phyloP scores from a whole-genome alignment of 805 yeast species.

The Pichia scutulata region DNA sequence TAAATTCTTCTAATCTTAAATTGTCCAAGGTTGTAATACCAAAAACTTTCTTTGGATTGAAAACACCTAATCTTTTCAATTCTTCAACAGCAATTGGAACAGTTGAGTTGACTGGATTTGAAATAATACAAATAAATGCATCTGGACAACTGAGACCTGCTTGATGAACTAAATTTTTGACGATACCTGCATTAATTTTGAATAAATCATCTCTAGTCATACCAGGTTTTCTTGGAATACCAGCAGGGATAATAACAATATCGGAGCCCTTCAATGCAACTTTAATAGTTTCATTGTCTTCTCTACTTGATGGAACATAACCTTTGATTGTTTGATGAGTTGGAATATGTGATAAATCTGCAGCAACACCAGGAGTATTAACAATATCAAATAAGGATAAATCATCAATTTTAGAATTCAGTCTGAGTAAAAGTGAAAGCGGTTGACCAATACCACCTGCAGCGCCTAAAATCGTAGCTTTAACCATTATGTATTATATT shows the following conservation, averaged over 20 bases:
- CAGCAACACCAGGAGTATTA: constrained; percentile 79
- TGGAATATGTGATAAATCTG: constrained; percentile 78
- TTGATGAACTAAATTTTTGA: constrained; percentile 42
- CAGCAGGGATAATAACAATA: constrained; percentile 53
- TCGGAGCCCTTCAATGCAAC: constrained; percentile 41
- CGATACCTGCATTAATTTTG: constrained; percentile 50
- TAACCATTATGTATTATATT: constrained; percentile 24
- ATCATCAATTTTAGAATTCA: constrained; percentile 54
- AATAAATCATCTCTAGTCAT: constrained; percentile 60
- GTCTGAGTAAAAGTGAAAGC: constrained; percentile 70
- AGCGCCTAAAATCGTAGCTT: constrained; percentile 81
- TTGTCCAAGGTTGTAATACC: constrained; percentile 57
- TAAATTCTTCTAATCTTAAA: constrained; percentile 47
- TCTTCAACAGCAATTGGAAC: constrained; percentile 55
- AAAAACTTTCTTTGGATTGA: constrained; percentile 43
- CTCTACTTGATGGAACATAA: constrained; percentile 17
- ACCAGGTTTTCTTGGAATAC: constrained; percentile 60
- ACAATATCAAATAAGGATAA: constrained; percentile 82
- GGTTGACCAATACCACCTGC: constrained; percentile 97
- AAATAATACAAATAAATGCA: constrained; percentile 47
- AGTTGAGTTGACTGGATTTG: constrained; percentile 56
- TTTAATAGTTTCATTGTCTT: constrained; percentile 31
- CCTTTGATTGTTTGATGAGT: constrained; percentile 19
- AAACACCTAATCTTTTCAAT: constrained; percentile 43
- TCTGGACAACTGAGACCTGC: constrained; percentile 42